Percentiles rank a stretch among this genome's conserved stretches.
These are phyloP conservation scores for Fonsecaea pedrosoi DNA, from an alignment of 2,329 filamentous ascomycete genomes.

Conservation along the genomic window DNA sequence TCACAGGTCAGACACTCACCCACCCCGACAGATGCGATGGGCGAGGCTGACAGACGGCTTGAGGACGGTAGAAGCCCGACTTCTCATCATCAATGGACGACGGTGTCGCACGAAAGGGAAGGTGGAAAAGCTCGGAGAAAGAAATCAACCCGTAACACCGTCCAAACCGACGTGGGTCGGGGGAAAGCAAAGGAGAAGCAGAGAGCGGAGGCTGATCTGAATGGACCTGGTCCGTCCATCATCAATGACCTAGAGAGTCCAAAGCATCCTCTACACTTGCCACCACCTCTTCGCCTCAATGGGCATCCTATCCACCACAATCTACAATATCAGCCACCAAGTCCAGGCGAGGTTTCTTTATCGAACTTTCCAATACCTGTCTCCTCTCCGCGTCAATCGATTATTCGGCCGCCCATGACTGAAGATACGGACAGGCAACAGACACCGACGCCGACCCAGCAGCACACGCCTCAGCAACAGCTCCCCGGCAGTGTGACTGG, in stretches of 20 bases:
- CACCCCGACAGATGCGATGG: slow-evolving; percentile 16
- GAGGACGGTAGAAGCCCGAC: slow-evolving; percentile 14
- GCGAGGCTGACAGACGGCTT: slow-evolving; percentile 18
- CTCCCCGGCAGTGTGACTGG: slow-evolving; percentile 16
- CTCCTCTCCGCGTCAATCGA: slow-evolving; percentile 29
- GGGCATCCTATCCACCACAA: slow-evolving; percentile 15
- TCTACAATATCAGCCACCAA: slow-evolving; percentile 28
- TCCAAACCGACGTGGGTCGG: background rate
- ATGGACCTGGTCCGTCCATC: slow-evolving; percentile 33
- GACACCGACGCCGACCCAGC: slow-evolving; percentile 3
- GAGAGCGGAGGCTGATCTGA: slow-evolving; percentile 12
- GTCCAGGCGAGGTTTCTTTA: slow-evolving; percentile 35
- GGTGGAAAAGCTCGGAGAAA: background rate
- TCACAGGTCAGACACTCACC: slow-evolving; percentile 30
- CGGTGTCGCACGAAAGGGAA: slow-evolving; percentile 8
- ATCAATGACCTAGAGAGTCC: slow-evolving; percentile 16
- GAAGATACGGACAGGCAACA: slow-evolving; percentile 3
- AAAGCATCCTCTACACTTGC: slow-evolving; percentile 21
- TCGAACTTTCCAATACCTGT: slow-evolving; percentile 35
- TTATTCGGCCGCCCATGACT: background rate
- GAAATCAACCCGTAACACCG: background rate
- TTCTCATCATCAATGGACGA: slow-evolving; percentile 30
- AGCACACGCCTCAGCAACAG: slow-evolving; percentile 17
- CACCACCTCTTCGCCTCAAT: slow-evolving; percentile 23
- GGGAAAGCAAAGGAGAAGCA: slow-evolving; percentile 16